Evolutionary conservation across 1,139 yeast species (phyloP), one percentile per base, ranked within the genome.

Genomic region (Protomyces inouyei): DNA sequence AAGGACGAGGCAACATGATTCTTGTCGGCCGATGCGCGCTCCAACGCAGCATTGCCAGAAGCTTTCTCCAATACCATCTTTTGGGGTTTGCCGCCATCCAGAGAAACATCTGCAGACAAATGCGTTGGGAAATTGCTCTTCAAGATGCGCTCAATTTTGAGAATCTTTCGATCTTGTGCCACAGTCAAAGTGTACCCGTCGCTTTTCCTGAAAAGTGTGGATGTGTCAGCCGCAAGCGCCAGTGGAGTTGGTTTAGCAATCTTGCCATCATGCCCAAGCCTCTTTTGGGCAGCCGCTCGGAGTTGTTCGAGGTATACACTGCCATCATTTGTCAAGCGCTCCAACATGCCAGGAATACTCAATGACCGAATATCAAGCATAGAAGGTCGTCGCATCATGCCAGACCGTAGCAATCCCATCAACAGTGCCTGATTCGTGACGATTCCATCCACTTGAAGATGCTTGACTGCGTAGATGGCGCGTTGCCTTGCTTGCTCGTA

Each of bases 81-180:
- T 78, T 82, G 80, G 67, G 80, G 82, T 40, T 82, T 82, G 21
- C 73, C 72, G 37, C 83, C 92, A 72, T 91, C 88, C 25, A 93
- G 77, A 79, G 70, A 79, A 76, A 71, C 87, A 83, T 76, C 93
- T 92, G 67, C 97, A 97, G 61, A 93, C 97, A 73, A 89, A 84
- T 73, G 88, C 80, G 78, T 93, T 92, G 38, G 96, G 97, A 68
- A 90, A 75, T 73, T 97, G 83, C 14, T 92, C 87, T 67, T 80
- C 80, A 79, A 98, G 86, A 66, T 98, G 98, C 14, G 98, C 98
- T 74, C 85, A 92, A 76, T 92, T 98, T 78, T 93, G 98, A 60
- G 92, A 93, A 2, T 97, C 88, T 48, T 98, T 91, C 76, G 89
- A 88, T 52, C 97, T 93, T 73, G 98, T 98, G 1, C 98, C 97